phyloP scores from a whole-genome alignment of 495 filamentous ascomycete species.

The Penicillium nucicola region DNA sequence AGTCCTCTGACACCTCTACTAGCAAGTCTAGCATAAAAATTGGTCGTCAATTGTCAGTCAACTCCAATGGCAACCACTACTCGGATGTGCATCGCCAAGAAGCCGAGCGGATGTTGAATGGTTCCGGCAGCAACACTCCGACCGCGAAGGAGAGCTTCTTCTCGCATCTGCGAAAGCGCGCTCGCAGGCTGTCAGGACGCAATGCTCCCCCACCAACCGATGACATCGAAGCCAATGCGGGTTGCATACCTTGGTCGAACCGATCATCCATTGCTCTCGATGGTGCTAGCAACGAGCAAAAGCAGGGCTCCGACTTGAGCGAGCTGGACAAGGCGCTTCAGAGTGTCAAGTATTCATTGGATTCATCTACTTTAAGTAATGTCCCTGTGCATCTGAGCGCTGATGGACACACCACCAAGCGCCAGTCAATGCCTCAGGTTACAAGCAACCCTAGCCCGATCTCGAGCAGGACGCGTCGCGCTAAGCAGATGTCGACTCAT shows the following conservation, averaged over 20 bases:
- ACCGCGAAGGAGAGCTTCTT: slow-evolving; percentile 87
- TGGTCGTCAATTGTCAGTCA: slow-evolving; percentile 89
- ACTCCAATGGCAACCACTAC: slow-evolving; percentile 91
- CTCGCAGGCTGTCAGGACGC: slow-evolving; percentile 85
- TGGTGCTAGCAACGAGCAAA: slow-evolving; percentile 46
- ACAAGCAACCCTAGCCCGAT: slow-evolving; percentile 58
- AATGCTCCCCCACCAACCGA: slow-evolving; percentile 75
- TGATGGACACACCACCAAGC: slow-evolving; percentile 53
- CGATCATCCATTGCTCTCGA: slow-evolving; percentile 83
- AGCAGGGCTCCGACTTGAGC: slow-evolving; percentile 47
- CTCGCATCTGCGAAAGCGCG: slow-evolving; percentile 92
- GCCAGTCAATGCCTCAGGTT: slow-evolving; percentile 72
- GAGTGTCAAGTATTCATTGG: slow-evolving; percentile 61
- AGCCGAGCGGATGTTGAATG: slow-evolving; percentile 86
- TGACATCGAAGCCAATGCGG: slow-evolving; percentile 87
- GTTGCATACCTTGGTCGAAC: slow-evolving; percentile 85
- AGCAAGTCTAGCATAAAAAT: slow-evolving; percentile 83
- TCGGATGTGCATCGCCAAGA: slow-evolving; percentile 85
- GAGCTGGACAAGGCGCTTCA: slow-evolving; percentile 81
- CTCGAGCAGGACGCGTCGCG: slow-evolving; percentile 79
- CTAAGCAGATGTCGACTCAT: slow-evolving; percentile 71
- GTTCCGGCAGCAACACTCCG: slow-evolving; percentile 65
- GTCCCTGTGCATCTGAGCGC: slow-evolving; percentile 48
- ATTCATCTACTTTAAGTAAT: slow-evolving; percentile 47
- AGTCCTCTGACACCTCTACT: slow-evolving; percentile 36